Base-by-base conservation (phyloP, 75 land plant genomes). In the Azolla pinnata region DNA sequence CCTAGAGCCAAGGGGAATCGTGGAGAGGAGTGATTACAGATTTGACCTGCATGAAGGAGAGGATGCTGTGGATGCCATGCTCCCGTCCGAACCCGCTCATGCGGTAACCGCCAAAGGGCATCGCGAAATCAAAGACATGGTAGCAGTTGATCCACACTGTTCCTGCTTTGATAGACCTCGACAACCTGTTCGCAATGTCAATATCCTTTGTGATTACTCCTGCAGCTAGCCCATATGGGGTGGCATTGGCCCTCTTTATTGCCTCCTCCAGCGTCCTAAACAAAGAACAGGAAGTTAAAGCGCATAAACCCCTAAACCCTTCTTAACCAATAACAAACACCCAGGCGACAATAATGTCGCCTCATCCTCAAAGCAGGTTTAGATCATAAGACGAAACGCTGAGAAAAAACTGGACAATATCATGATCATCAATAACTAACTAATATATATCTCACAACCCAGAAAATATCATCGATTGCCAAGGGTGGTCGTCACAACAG, bases 71-170 rank as follows among this genome's bases (percentile, higher is more conserved):
- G 20, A 66, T 9, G 2, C 92, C 82, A 16, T 64, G 61, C 29
- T 83, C 92, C 23, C 74, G 71, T 1, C 88, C 92, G 54, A 81
- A 68, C 19, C 92, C 92, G 32, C 92, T 87, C 78, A 67, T 68
- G 61, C 84, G 83, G 73, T 79, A 87, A 1, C 92, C 92, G 1
- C 92, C 92, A 53, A 75, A 79, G 1, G 92, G 92, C n/a, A 60
- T 33, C 24, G 78, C 79, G n/a, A 40, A 47, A 32, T 80, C 84
- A 50, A 76, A 74, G 0, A 66, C 74, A 47, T 72, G 40, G 57
- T 72, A 87, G 33, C 82, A 81, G 61, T 87, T 87, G 45, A 84
- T 67, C 87, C 88, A 87, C 8, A 87, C 59, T 0, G 64, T 61
- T 1, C 92, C 92, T 16, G 78, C 92, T 27, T 79, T 54, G 19